Percentiles rank a stretch among this genome's conserved stretches.
Evolutionary conservation across 192 early-diverging fungal genomes (phyloP).

Genomic region (Gigaspora rosea): DNA sequence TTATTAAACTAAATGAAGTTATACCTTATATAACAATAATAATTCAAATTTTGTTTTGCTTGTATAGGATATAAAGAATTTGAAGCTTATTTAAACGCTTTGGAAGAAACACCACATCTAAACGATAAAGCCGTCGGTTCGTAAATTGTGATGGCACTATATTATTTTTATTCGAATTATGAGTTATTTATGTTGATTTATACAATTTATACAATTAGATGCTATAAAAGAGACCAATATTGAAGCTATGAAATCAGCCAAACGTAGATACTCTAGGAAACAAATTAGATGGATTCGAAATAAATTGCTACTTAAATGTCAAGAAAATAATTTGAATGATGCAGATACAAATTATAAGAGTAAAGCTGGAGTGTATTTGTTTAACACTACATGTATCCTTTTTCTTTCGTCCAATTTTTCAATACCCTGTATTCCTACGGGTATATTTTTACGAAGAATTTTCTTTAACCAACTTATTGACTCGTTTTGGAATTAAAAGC

Average conservation of each 20-base stretch:
- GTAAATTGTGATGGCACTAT: not conserved
- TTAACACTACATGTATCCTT: slow-evolving; percentile 69
- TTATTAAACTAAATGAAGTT: slow-evolving; percentile 15
- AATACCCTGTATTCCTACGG: not conserved
- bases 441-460: not conserved
- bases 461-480: not conserved
- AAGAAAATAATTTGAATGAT: slow-evolving; percentile 13
- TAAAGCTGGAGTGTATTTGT: slow-evolving; percentile 52
- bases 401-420: not conserved
- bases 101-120: not conserved
- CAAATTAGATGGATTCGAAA: slow-evolving; percentile 85
- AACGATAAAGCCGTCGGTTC: not conserved
- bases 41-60: slow-evolving; percentile 32
- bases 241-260: slow-evolving; percentile 83
- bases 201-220: slow-evolving; percentile 34
- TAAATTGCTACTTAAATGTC: slow-evolving; percentile 60
- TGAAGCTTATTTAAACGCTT: slow-evolving; percentile 59
- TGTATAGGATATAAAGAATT: slow-evolving; percentile 86
- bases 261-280: slow-evolving; percentile 84
- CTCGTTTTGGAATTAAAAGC: slow-evolving; percentile 30
- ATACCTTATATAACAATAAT: slow-evolving; percentile 29
- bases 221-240: slow-evolving; percentile 56
- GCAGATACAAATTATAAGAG: not conserved
- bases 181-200: not conserved
- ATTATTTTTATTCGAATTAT: slow-evolving; percentile 18